Base-by-base conservation (phyloP, 441 rosid species). In the Erodium trifolium region DNA sequence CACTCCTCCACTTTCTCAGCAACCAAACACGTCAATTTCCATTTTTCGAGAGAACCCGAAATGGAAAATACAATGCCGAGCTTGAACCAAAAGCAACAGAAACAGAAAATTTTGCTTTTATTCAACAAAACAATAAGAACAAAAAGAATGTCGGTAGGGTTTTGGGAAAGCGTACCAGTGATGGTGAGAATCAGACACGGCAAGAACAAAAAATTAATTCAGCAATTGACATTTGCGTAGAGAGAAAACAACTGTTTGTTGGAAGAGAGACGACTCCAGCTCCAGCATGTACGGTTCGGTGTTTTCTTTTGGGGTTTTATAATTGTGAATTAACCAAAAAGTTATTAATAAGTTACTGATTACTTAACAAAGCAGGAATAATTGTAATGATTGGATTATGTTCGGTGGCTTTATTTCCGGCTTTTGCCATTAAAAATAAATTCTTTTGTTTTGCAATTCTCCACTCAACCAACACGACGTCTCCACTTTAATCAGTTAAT, bases 21-120 rank as follows among this genome's bases (percentile, higher is more conserved):
- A 55, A 55, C 62, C 62, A 55, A 55, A 55, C 62, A 19, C 23
- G n/a, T 53, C 19, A 53, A 53, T 53, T 55, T 55, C 62, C 19
- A 55, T 8, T 55, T 55, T 55, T 55, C 3, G 9, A 17, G 23
- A 17, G 62, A 55, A 55, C 62, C 62, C 62, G 9, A 55, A 55
- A 55, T 18, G 62, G 62, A 16, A 55, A 55, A 55, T 18, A 16
- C 8, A 55, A 55, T 6, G 62, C 8, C 23, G 23, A 34, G 37
- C 37, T 34, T 34, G 37, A 34, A 34, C 37, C 37, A 34, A 34
- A 34, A 34, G 37, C 37, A 3, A 3, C 37, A 34, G 37, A 34
- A 34, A 55, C 62, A 16, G 62, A 9, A 55, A 55, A 55, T 55
- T 55, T 2, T 16, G 19, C 62, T 55, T 8, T 17, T 7, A 55